These are phyloP conservation scores for Ophiocytium majus DNA, from an alignment of 352 stramenopile species.

Conservation along the genomic window DNA sequence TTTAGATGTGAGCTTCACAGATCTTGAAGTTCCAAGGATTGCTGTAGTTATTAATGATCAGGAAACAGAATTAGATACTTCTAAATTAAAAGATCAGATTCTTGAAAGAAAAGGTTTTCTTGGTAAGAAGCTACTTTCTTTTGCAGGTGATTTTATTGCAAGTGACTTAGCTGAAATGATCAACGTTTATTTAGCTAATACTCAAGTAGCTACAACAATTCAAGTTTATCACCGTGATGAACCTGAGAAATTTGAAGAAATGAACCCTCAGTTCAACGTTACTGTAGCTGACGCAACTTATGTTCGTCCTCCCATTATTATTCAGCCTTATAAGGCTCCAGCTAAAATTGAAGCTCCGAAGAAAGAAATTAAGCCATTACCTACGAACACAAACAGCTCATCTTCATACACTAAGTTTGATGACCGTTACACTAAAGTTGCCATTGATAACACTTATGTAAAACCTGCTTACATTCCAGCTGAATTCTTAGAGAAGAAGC, in stretches of 20 bases:
- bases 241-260: not conserved
- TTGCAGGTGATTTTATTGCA: constrained; percentile 6
- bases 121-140: not conserved
- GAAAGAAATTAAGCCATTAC: no score
- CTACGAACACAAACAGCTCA: no score
- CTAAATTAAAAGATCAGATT: not conserved
- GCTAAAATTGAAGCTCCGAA: no score
- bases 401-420: no score
- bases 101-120: not conserved
- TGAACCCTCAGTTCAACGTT: not conserved
- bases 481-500: no score
- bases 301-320: not conserved
- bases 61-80: not conserved
- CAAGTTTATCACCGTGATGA: constrained; percentile 7
- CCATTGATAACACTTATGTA: no score
- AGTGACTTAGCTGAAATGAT: constrained; percentile 5
- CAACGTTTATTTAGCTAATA: constrained; percentile 1
- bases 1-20: not conserved
- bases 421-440: no score
- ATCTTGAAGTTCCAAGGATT: not conserved
- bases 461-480: no score
- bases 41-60: not conserved
- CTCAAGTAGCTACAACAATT: not conserved
- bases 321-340: not conserved
- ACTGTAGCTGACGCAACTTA: not conserved